Percentiles rank a stretch among this genome's conserved stretches.
Conservation (phyloP, 257 asterid species). For the Nicotiana attenuata region DNA sequence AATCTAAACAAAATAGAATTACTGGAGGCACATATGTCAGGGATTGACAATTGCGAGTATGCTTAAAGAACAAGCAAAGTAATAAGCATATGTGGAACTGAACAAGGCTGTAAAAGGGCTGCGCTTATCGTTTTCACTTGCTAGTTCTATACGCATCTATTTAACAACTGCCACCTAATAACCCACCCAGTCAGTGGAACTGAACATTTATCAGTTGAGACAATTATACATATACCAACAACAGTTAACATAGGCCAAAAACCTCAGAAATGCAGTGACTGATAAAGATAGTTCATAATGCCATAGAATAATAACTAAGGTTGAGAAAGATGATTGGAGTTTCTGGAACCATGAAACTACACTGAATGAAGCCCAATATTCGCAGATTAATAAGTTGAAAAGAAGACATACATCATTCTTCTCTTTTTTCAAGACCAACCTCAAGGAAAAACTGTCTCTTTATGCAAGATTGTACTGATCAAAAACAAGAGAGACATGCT, state of each 20-base stretch:
- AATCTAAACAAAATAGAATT: background rate
- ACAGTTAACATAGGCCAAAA: background rate
- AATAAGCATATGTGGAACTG: background rate
- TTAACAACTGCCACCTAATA: background rate
- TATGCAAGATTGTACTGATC: background rate
- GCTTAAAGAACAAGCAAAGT: background rate
- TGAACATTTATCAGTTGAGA: background rate
- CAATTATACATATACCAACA: background rate
- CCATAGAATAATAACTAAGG: background rate
- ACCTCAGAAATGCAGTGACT: background rate
- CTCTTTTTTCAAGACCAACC: background rate
- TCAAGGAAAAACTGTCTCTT: background rate
- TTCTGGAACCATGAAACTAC: background rate
- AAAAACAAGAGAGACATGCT: background rate
- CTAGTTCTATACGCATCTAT: background rate
- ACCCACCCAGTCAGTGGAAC: background rate
- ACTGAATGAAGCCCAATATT: background rate
- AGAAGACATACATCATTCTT: background rate
- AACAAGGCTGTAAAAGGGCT: background rate
- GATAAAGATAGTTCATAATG: background rate
- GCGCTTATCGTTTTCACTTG: background rate
- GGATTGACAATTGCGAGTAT: background rate
- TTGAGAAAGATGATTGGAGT: background rate
- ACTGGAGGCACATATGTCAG: background rate
- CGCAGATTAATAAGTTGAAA: background rate